Evolutionary conservation across 2,329 filamentous ascomycete species (phyloP).

Genomic region (Nothopassalora personata): DNA sequence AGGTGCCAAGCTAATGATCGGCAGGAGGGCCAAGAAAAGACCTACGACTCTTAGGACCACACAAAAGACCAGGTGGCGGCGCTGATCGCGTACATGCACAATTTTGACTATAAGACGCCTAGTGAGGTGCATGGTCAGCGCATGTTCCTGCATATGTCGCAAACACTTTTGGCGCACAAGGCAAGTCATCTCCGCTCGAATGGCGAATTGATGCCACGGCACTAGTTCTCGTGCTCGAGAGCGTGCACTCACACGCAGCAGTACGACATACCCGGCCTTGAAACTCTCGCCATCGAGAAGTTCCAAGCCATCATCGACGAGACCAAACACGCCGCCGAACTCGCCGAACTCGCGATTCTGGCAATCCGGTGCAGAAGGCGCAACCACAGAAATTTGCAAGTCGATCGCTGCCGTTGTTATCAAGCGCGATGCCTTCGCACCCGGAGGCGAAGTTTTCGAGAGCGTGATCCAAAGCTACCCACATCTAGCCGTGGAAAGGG

Average conservation of each 20-base stretch:
- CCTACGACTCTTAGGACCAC: not conserved
- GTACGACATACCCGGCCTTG: constrained; percentile 2
- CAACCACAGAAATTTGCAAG: not conserved
- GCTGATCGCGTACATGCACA: not conserved
- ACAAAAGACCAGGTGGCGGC: not conserved
- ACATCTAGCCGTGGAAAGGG: not conserved
- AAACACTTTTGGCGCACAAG: not conserved
- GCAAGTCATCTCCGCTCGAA: not conserved
- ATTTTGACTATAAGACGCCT: not conserved
- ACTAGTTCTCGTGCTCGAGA: too few species aligned
- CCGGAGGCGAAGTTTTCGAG: not conserved
- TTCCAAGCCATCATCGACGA: not conserved
- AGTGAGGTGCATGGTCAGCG: not conserved
- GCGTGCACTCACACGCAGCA: not conserved
- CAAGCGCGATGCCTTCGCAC: not conserved
- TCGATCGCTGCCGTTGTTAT: not conserved
- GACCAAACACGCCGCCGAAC: not conserved
- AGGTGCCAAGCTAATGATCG: not conserved
- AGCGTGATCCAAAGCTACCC: not conserved
- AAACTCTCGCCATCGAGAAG: not conserved
- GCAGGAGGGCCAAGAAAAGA: not conserved
- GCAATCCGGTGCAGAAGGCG: not conserved
- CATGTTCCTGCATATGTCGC: not conserved
- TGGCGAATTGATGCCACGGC: too few species aligned
- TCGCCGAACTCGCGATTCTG: not conserved